Evolutionary conservation across 1,284 basidiomycete genomes (phyloP).

Genomic region (Leccinum huronense): DNA sequence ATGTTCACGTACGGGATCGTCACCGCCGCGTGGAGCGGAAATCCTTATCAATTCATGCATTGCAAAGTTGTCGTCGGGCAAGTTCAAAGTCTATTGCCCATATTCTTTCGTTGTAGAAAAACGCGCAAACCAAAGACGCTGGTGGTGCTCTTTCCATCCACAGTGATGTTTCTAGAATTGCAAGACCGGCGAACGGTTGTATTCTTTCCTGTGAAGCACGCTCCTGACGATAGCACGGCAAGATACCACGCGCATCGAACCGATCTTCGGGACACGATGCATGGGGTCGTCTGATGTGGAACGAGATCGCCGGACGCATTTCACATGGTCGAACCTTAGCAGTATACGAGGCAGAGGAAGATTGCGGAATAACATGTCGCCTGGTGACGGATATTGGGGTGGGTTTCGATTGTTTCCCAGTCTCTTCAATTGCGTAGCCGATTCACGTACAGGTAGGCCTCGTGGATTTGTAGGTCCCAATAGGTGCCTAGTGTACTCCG

Average conservation of each 20-base stretch:
- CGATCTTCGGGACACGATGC: not conserved
- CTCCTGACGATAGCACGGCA: not conserved
- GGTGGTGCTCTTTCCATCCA: not conserved
- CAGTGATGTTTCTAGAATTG: not conserved
- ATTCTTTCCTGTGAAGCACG: not conserved
- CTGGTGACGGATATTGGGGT: not conserved
- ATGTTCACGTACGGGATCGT: not conserved
- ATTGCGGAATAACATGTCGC: not conserved
- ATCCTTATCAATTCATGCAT: not conserved
- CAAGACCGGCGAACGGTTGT: not conserved
- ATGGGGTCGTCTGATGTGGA: not conserved
- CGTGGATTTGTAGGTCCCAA: not conserved
- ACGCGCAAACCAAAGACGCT: not conserved
- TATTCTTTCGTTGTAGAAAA: not conserved
- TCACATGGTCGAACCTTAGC: not conserved
- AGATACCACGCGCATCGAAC: not conserved
- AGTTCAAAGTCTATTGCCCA: not conserved
- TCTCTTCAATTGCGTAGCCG: not conserved
- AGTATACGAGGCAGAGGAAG: not conserved
- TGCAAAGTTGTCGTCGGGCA: not conserved
- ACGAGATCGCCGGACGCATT: not conserved
- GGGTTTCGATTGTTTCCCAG: not conserved
- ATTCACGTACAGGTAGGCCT: not conserved
- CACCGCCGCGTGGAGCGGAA: not conserved
- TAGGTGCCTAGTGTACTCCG: not conserved